These are phyloP conservation scores for Leccinellum luteum DNA, from an alignment of 768 basidiomycete species.

Conservation along the genomic window DNA sequence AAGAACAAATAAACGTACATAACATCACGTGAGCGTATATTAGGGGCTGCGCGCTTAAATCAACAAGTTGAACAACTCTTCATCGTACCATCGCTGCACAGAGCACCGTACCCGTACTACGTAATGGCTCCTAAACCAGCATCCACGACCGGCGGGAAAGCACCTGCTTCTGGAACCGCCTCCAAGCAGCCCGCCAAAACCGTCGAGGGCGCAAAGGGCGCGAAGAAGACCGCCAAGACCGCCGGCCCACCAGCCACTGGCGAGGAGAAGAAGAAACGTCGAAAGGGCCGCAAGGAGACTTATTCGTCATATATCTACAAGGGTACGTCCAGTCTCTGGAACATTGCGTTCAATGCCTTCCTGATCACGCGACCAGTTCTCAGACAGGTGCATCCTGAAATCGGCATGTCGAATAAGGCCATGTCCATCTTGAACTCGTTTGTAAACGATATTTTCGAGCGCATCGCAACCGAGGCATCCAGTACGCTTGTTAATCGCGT, in stretches of 20 bases:
- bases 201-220: conserved; percentile 57
- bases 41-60: conserved; percentile 27
- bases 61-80: conserved; percentile 12
- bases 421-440: conserved; percentile 97
- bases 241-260: conserved; percentile 54
- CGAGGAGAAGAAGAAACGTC: conserved; percentile 85
- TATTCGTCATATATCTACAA: conserved; percentile 94
- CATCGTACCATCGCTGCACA: conserved; percentile 2
- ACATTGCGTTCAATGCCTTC: background rate
- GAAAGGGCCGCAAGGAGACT: conserved; percentile 85
- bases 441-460: conserved; percentile 93
- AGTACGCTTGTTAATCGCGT: conserved; percentile 44
- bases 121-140: conserved; percentile 61
- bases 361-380: conserved; percentile 54
- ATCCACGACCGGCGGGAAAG: conserved; percentile 68
- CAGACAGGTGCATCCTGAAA: conserved; percentile 98
- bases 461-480: conserved; percentile 89
- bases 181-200: conserved; percentile 66
- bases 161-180: conserved; percentile 54
- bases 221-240: conserved; percentile 71
- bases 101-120: background rate
- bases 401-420: conserved; percentile 99
- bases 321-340: conserved; percentile 43
- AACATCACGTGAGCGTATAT: conserved; percentile 34
- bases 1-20: conserved; percentile 27